Base-by-base conservation (phyloP, 495 filamentous ascomycete genomes). In the Lentithecium fluviatile region DNA sequence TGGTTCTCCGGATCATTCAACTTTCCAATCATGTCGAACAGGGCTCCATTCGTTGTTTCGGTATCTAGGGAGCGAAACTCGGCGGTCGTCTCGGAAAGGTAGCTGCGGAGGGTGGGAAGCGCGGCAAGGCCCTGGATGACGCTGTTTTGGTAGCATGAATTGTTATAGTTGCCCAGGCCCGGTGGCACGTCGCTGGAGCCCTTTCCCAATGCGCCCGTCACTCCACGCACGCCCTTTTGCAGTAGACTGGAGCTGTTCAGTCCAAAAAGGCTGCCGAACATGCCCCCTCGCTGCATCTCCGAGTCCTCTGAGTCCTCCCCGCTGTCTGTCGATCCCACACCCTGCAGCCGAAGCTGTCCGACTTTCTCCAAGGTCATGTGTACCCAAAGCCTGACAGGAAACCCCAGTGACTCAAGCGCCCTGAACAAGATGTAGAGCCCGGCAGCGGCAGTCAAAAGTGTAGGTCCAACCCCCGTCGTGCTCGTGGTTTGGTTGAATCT, bases 101-200 rank as follows among this genome's bases (percentile, higher is more conserved):
- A 86, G 6, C 62, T 64, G 6, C 78, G 76, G 15, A 96, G 75
- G 4, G 84, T 77, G 20, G 79, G 76, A 45, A 97, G 80, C 6
- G 91, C 88, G 5, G 92, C 86, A 37, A 97, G 78, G 12, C 87
- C 87, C 71, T 74, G 76, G 19, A 97, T 84, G 19, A 97, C 88
- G 61, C 92, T 96, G 70, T 99, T 99, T 76, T 97, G 93, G 70
- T 94, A 99, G 73, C 95, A 99, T 0, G 90, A 95, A 68, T 96
- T 96, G 73, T 95, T 86, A 77, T 83, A 87, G 69, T 99, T 99
- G 17, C 89, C 89, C 29, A 97, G 73, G 0, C 95, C 94, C 4
- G 90, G 81, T 1, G 90, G 90, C 25, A 72, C 63, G 34, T 71
- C 72, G 15, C 75, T 47, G 24, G 45, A 53, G 19, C 29, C 46